These are phyloP conservation scores for Colletotrichum musicola DNA, from an alignment of 2,329 filamentous ascomycete genomes.

Conservation along the genomic window DNA sequence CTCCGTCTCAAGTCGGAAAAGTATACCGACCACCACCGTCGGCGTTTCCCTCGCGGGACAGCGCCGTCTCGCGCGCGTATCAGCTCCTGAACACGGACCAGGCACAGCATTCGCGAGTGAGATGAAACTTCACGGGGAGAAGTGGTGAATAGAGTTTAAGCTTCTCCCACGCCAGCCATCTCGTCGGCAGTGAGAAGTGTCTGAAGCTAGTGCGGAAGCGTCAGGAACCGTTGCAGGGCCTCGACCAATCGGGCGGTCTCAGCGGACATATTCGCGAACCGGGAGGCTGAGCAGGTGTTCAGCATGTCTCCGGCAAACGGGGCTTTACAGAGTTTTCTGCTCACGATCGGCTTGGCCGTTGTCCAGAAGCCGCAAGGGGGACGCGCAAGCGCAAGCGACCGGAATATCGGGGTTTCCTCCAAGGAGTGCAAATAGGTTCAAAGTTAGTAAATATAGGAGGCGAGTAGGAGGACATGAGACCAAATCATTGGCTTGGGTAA, in stretches of 20 bases:
- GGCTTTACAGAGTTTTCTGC: too few species aligned
- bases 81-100: background rate
- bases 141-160: conserved; percentile 6
- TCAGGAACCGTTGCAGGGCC: background rate
- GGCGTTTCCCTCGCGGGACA: background rate
- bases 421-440: too few species aligned
- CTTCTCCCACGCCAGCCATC: conserved; percentile 1
- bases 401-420: too few species aligned
- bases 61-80: conserved; percentile 12
- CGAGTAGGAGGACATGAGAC: too few species aligned
- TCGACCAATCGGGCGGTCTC: background rate
- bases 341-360: too few species aligned
- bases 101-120: background rate
- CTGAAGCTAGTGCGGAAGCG: background rate
- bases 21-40: background rate
- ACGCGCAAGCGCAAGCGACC: too few species aligned
- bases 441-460: too few species aligned
- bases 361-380: too few species aligned
- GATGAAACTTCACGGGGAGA: conserved; percentile 12
- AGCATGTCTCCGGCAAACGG: too few species aligned
- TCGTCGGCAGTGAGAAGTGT: conserved; percentile 11
- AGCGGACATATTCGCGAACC: background rate
- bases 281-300: too few species aligned
- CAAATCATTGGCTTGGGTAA: too few species aligned
- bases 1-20: background rate